Evolutionary conservation across 192 early-diverging fungal genomes (phyloP).

Genomic region (Cetraspora pellucida): DNA sequence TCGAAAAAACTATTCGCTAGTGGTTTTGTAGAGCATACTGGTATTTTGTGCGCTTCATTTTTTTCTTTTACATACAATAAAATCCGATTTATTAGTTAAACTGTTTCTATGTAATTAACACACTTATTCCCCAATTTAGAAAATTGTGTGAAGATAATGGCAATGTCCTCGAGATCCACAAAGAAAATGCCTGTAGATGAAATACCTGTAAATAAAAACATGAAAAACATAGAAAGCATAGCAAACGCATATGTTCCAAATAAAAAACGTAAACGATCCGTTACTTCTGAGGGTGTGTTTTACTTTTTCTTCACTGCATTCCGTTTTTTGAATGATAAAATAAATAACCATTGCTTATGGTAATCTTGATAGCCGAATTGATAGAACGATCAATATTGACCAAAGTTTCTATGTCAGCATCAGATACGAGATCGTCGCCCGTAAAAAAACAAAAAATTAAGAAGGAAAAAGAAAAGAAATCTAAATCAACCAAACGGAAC

Average conservation of each 20-base stretch:
- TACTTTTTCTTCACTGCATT: neutral
- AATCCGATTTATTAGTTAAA: neutral
- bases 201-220: neutral
- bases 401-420: neutral
- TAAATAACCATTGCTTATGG: neutral
- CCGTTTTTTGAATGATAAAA: neutral
- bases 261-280: constrained; percentile 14
- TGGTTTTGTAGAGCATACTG: constrained; percentile 63
- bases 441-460: constrained; percentile 61
- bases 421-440: constrained; percentile 33
- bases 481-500: constrained; percentile 47
- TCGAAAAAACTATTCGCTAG: constrained; percentile 64
- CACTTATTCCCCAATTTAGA: neutral
- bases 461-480: constrained; percentile 56
- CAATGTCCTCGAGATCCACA: neutral
- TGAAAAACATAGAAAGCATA: neutral
- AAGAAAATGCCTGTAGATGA: neutral
- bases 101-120: neutral
- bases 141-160: constrained; percentile 9
- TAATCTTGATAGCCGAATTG: neutral
- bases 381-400: neutral
- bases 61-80: neutral
- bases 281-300: neutral
- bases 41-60: constrained; percentile 39
- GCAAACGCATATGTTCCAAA: neutral